Evolutionary conservation across 1,284 basidiomycete species (phyloP).

Genomic region (Ustilago nuda): DNA sequence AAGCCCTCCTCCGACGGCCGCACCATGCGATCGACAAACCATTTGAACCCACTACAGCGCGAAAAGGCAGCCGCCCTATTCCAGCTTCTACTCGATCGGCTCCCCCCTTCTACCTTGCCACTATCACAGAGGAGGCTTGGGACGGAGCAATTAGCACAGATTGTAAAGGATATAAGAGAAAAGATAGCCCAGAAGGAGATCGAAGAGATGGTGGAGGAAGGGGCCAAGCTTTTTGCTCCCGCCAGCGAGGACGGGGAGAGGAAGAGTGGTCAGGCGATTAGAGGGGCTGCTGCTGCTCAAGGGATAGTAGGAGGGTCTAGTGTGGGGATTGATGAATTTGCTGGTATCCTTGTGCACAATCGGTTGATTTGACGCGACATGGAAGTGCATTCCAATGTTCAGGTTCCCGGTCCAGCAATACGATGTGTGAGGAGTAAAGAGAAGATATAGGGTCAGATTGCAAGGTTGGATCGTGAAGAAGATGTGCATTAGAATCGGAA

Average conservation of each 20-base stretch:
- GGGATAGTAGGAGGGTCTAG: slow-evolving; percentile 14
- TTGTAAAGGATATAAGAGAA: slow-evolving; percentile 27
- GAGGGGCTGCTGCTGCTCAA: slow-evolving; percentile 31
- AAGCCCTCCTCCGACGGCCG: neutral
- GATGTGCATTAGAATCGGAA: slow-evolving; percentile 3
- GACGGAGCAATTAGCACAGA: slow-evolving; percentile 10
- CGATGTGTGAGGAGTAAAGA: neutral
- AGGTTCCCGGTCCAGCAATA: neutral
- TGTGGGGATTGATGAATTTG: slow-evolving; percentile 48
- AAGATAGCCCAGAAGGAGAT: slow-evolving; percentile 45
- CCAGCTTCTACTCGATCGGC: slow-evolving; percentile 29
- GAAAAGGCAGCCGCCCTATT: slow-evolving; percentile 16
- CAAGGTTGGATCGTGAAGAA: neutral
- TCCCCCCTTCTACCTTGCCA: slow-evolving; percentile 19
- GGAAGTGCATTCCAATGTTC: too few species aligned
- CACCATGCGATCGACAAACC: slow-evolving; percentile 20
- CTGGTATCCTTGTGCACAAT: slow-evolving; percentile 43
- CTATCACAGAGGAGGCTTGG: slow-evolving; percentile 26
- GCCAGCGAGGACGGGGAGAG: slow-evolving; percentile 18
- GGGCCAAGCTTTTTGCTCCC: slow-evolving; percentile 42
- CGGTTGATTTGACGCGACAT: slow-evolving; percentile 16
- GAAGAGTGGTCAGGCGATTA: slow-evolving; percentile 24
- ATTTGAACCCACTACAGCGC: slow-evolving; percentile 42
- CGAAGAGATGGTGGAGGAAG: slow-evolving; percentile 52
- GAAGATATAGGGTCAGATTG: neutral